Percentiles rank a stretch among this genome's conserved stretches.
These are phyloP conservation scores for Aspergillus saccharolyticus DNA, from an alignment of 495 filamentous ascomycete species.

Conservation along the genomic window DNA sequence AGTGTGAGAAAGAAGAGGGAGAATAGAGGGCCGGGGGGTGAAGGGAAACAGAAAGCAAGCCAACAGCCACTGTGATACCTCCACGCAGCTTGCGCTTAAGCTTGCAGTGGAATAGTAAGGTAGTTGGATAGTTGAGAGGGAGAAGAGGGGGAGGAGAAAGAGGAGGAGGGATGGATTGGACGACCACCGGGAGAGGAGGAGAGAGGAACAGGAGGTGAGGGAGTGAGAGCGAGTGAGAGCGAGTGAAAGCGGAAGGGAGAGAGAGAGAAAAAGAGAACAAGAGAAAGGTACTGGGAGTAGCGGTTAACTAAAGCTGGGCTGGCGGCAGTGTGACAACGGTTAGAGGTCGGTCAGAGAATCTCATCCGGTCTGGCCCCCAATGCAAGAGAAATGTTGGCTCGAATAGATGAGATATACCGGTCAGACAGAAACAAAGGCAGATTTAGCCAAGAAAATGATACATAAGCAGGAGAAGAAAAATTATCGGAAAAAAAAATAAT, in stretches of 20 bases:
- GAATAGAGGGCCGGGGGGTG: not conserved
- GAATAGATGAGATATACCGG: not conserved
- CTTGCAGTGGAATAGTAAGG: not conserved
- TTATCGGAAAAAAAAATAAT: too few species aligned
- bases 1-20: not conserved
- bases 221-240: too few species aligned
- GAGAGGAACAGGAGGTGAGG: slow-evolving; percentile 10
- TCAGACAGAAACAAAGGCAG: too few species aligned
- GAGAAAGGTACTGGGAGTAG: slow-evolving; percentile 12
- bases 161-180: not conserved
- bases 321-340: slow-evolving; percentile 31
- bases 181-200: too few species aligned
- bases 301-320: slow-evolving; percentile 22
- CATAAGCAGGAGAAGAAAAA: too few species aligned
- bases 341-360: slow-evolving; percentile 22
- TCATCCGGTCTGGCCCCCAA: slow-evolving; percentile 15
- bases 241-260: too few species aligned
- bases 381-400: slow-evolving; percentile 13
- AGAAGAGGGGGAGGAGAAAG: not conserved
- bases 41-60: slow-evolving; percentile 1
- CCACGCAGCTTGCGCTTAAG: not conserved
- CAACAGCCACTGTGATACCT: not conserved
- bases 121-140: not conserved
- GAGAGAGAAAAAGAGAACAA: slow-evolving; percentile 4
- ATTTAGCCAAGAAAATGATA: slow-evolving; percentile 7